These are phyloP conservation scores for Roridomyces roridus DNA, from an alignment of 768 basidiomycete genomes.

Conservation along the genomic window DNA sequence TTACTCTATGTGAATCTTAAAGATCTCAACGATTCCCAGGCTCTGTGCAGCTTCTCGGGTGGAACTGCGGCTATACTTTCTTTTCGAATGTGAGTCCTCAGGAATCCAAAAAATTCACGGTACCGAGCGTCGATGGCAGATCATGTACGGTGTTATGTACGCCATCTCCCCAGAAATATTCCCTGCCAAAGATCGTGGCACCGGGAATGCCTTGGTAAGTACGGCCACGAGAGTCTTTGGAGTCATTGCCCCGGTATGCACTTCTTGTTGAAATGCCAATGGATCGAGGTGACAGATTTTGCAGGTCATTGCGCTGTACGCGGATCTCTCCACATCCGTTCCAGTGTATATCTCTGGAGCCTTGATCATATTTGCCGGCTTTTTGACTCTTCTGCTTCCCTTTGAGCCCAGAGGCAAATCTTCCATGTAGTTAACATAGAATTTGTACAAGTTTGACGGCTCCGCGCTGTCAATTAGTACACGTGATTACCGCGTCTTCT, in stretches of 20 bases:
- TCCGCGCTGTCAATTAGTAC: background rate
- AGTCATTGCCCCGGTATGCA: constrained; percentile 59
- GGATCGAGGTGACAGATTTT: no score
- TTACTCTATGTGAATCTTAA: no score
- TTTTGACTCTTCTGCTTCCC: constrained; percentile 66
- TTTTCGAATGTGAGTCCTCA: constrained; percentile 55
- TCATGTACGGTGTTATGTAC: constrained; percentile 81
- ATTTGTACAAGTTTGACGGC: background rate
- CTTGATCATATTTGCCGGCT: constrained; percentile 65
- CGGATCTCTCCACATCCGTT: constrained; percentile 64
- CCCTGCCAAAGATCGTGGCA: constrained; percentile 75
- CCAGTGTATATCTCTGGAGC: constrained; percentile 78
- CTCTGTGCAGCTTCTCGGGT: constrained; percentile 60
- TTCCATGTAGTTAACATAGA: constrained; percentile 69
- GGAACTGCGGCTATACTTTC: constrained; percentile 82
- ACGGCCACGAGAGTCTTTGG: constrained; percentile 71
- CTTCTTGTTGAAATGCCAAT: no score
- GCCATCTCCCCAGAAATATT: constrained; percentile 75
- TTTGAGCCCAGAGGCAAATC: constrained; percentile 80
- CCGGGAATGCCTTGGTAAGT: constrained; percentile 69
- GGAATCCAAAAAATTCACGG: background rate
- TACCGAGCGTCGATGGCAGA: constrained; percentile 35
- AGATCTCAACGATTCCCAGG: constrained; percentile 38
- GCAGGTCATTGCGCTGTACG: constrained; percentile 74
- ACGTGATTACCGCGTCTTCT: background rate